These are phyloP conservation scores for Caryocar brasiliense DNA, from an alignment of 441 rosid genomes.

Conservation along the genomic window DNA sequence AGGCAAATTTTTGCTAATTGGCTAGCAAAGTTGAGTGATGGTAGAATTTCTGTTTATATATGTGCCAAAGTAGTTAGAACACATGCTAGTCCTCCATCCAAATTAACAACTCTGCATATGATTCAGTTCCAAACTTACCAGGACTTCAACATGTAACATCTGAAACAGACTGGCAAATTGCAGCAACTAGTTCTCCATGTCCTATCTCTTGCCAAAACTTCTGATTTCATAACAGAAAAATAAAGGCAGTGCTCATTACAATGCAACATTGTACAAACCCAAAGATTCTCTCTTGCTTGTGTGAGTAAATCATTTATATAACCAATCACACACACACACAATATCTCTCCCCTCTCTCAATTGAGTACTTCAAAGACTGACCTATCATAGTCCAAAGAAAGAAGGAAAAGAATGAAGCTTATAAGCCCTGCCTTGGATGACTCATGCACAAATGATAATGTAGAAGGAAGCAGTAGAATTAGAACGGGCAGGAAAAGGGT, in stretches of 20 bases:
- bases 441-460: slow-evolving; percentile 3
- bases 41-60: no score
- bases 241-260: not conserved
- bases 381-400: not conserved
- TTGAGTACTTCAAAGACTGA: not conserved
- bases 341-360: not conserved
- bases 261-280: not conserved
- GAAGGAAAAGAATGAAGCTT: slow-evolving; percentile 26
- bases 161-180: not conserved
- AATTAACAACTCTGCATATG: no score
- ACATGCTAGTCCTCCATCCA: no score
- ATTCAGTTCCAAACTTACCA: no score
- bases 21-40: no score
- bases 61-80: no score
- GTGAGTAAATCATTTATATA: slow-evolving; percentile 22
- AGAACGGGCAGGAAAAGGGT: slow-evolving; percentile 21
- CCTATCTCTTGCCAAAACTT: not conserved
- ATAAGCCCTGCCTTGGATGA: slow-evolving; percentile 14
- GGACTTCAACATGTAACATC: not conserved
- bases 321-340: not conserved
- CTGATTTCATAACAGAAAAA: not conserved
- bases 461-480: slow-evolving; percentile 7
- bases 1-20: no score
- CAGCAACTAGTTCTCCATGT: not conserved
- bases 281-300: slow-evolving; percentile 12